phyloP scores from a whole-genome alignment of 441 rosid genomes.

The Hura crepitans region DNA sequence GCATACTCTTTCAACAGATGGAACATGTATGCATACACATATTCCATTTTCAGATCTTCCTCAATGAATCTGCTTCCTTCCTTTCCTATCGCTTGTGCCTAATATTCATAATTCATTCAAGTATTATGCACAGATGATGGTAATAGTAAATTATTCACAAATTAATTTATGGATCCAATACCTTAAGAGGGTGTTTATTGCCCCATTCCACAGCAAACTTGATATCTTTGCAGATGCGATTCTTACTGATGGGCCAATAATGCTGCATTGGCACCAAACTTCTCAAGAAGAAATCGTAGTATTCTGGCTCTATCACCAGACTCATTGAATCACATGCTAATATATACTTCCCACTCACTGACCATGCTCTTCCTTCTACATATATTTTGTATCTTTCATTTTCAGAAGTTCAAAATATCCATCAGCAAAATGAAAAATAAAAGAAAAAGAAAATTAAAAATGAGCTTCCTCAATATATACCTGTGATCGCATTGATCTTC shows the following conservation, averaged over 20 bases:
- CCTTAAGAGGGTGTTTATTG: slow-evolving; percentile 46
- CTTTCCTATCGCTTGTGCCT: slow-evolving; percentile 63
- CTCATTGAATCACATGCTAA: slow-evolving; percentile 64
- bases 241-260: slow-evolving; percentile 60
- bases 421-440: not conserved
- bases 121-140: too few relatives aligned
- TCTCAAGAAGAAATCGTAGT: slow-evolving; percentile 58
- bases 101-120: not conserved
- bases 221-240: slow-evolving; percentile 44
- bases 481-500: slow-evolving; percentile 65
- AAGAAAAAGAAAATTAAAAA: too few relatives aligned
- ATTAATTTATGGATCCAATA: slow-evolving; percentile 11
- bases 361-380: slow-evolving; percentile 24
- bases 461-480: slow-evolving; percentile 22
- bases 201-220: slow-evolving; percentile 80
- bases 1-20: slow-evolving; percentile 58
- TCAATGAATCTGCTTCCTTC: slow-evolving; percentile 47
- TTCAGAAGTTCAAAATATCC: not conserved
- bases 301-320: slow-evolving; percentile 45
- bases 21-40: slow-evolving; percentile 70
- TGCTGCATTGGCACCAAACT: slow-evolving; percentile 58
- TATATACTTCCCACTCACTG: slow-evolving; percentile 73
- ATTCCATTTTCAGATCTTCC: slow-evolving; percentile 49
- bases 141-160: too few relatives aligned
- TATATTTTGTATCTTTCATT: slow-evolving; percentile 22